These are phyloP conservation scores for Actinomucor elegans DNA, from an alignment of 371 early-diverging fungal genomes.

Conservation along the genomic window DNA sequence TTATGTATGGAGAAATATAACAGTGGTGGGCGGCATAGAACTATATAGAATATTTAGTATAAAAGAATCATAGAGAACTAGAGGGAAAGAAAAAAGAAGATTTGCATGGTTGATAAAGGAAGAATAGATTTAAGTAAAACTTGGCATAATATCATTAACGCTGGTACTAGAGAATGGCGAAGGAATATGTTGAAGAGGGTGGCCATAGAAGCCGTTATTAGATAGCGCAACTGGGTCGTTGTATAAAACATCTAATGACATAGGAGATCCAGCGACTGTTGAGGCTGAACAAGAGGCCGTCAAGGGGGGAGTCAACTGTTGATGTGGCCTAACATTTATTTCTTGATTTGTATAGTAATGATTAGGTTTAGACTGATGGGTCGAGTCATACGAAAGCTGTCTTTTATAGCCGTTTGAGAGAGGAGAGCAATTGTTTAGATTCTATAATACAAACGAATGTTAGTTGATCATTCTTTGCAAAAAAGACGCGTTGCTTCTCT, in stretches of 20 bases:
- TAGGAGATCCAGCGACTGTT: constrained; percentile 31
- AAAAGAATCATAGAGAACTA: too few species aligned
- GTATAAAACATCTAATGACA: constrained; percentile 23
- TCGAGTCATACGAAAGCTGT: constrained; percentile 9
- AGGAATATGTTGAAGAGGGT: constrained; percentile 3
- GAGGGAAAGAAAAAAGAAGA: too few species aligned
- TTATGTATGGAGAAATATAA: too few species aligned
- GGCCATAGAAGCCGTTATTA: neutral
- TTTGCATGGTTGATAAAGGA: too few species aligned
- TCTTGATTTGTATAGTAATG: constrained; percentile 23
- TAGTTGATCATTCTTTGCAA: too few species aligned
- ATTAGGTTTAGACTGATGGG: neutral
- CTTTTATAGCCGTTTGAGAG: constrained; percentile 4
- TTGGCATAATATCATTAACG: constrained; percentile 5
- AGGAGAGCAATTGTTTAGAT: too few species aligned
- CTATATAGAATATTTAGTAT: too few species aligned
- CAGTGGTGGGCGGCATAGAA: too few species aligned
- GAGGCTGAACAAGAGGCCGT: constrained; percentile 31
- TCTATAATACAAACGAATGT: too few species aligned
- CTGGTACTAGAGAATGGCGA: constrained; percentile 7
- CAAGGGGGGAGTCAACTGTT: constrained; percentile 30
- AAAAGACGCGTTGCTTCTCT: too few species aligned
- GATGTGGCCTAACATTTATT: constrained; percentile 7
- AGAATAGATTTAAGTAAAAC: constrained; percentile 1
- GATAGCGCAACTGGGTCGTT: constrained; percentile 13